Percentiles rank a stretch among this genome's conserved stretches.
phyloP scores from a whole-genome alignment of 164 flowering plant genomes.

The Pachysandra terminalis region DNA sequence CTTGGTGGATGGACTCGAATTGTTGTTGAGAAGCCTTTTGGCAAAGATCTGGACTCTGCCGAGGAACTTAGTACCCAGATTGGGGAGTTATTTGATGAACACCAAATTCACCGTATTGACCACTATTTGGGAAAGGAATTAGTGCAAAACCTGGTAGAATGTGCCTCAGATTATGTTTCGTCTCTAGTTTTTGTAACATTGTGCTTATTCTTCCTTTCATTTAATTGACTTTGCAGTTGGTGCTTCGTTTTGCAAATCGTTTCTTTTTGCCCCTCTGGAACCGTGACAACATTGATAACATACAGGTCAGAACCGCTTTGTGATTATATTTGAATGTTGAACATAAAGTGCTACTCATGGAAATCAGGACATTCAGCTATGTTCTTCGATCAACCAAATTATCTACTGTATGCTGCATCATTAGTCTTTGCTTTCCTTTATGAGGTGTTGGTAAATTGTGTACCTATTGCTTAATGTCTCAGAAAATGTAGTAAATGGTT shows the following conservation, averaged over 20 bases:
- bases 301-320: conserved; percentile 45
- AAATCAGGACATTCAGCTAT: no score
- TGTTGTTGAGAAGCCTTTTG: conserved; percentile 99
- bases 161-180: neutral
- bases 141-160: conserved; percentile 93
- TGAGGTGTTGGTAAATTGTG: neutral
- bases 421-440: neutral
- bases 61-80: conserved; percentile 87
- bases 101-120: conserved; percentile 94
- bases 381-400: neutral
- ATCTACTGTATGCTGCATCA: neutral
- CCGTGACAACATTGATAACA: conserved; percentile 68
- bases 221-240: conserved; percentile 48
- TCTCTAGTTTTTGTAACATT: neutral
- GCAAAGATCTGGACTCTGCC: conserved; percentile 82
- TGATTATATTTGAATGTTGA: neutral
- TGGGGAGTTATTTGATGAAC: conserved; percentile 88
- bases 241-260: conserved; percentile 82
- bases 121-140: conserved; percentile 98
- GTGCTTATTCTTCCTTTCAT: conserved; percentile 7
- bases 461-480: neutral
- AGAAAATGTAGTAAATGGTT: neutral
- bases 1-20: conserved; percentile 97
- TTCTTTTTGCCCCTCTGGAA: conserved; percentile 76
- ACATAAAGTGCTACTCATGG: no score